These are phyloP conservation scores for Angophora floribunda DNA, from an alignment of 345 rosid species.

Conservation along the genomic window DNA sequence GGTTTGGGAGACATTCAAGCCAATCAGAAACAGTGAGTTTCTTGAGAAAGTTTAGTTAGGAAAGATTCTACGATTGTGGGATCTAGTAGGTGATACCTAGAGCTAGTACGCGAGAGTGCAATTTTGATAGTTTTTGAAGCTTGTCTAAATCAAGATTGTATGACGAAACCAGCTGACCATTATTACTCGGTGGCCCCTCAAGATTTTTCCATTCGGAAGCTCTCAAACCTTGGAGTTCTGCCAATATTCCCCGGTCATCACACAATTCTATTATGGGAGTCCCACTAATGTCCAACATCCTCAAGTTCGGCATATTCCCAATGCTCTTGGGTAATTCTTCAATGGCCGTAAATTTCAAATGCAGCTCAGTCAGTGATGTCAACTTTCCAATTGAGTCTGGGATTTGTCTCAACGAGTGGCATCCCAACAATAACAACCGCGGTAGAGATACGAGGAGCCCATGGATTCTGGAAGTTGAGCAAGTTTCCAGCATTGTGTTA, in stretches of 20 bases:
- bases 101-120: not conserved
- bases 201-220: accelerated
- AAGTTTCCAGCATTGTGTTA: accelerated
- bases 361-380: accelerated
- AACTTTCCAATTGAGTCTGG: not conserved
- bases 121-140: not conserved
- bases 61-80: accelerated
- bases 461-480: not conserved
- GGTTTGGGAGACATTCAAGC: not conserved
- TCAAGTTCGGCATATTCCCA: not conserved
- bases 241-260: not conserved
- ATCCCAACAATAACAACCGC: too few relatives aligned
- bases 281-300: not conserved
- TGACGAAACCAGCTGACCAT: not conserved
- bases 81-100: not conserved
- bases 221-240: accelerated
- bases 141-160: not conserved
- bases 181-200: not conserved
- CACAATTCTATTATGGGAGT: accelerated
- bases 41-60: not conserved
- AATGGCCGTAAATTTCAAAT: accelerated
- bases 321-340: not conserved
- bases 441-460: not conserved
- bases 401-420: not conserved
- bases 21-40: not conserved